Conservation (phyloP, 345 rosid genomes). For the Syzygium grande region DNA sequence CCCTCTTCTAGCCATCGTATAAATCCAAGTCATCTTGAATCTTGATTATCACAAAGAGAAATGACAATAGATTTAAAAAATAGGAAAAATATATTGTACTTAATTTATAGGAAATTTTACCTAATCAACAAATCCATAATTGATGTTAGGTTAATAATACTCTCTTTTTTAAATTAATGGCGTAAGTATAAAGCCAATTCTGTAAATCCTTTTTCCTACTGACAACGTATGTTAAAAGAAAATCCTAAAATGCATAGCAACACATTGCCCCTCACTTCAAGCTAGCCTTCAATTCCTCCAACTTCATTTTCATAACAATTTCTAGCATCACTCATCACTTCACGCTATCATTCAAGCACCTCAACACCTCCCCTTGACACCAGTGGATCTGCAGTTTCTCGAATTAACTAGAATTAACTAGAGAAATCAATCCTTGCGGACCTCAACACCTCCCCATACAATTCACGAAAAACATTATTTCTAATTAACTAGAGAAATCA, state of each 20-base stretch:
- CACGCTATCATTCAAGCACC: neutral
- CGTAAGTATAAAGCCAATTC: neutral
- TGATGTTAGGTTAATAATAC: neutral
- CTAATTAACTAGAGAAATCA: too few relatives aligned
- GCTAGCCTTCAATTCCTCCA: too few relatives aligned
- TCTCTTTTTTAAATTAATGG: neutral
- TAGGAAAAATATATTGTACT: fast-evolving
- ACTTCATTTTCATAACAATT: neutral
- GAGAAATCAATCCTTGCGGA: too few relatives aligned
- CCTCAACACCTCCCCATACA: too few relatives aligned
- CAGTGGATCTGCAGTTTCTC: fast-evolving
- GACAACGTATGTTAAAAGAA: neutral
- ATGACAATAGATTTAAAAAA: fast-evolving
- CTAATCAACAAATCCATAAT: neutral
- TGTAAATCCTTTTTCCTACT: too few relatives aligned
- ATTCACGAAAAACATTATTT: too few relatives aligned
- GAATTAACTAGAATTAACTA: too few relatives aligned
- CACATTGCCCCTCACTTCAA: neutral
- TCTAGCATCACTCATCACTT: neutral
- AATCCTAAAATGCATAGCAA: neutral
- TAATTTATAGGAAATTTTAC: neutral
- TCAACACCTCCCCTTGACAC: neutral
- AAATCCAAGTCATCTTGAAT: neutral
- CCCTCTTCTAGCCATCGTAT: fast-evolving
- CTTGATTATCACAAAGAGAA: neutral